Evolutionary conservation across 768 basidiomycete genomes (phyloP).

Genomic region (Strobilomyces dryophilus): DNA sequence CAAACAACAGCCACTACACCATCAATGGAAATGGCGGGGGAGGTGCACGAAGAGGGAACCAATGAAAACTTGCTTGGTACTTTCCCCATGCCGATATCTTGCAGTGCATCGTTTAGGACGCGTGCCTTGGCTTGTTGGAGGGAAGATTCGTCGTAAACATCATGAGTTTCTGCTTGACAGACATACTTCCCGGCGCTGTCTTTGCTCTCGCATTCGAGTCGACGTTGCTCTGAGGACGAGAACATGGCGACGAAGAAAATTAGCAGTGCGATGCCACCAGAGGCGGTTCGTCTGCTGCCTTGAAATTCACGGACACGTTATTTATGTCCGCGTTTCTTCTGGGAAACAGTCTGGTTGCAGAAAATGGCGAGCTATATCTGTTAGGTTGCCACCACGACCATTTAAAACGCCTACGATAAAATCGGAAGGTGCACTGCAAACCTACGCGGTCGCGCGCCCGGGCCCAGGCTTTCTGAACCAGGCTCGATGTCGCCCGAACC

Average conservation of each 20-base stretch:
- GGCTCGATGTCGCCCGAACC: too few species aligned
- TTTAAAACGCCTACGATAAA: too few species aligned
- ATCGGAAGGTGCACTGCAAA: too few species aligned
- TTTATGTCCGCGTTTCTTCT: too few species aligned
- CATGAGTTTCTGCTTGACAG: constrained; percentile 13
- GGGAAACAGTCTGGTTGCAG: too few species aligned
- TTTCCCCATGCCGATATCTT: constrained; percentile 70
- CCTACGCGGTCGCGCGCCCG: too few species aligned
- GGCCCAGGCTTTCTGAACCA: too few species aligned
- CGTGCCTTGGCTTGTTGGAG: constrained; percentile 55
- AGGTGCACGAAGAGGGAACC: neutral
- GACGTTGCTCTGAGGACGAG: constrained; percentile 9
- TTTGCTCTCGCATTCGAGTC: constrained; percentile 3
- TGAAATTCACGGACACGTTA: too few species aligned
- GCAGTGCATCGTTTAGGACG: constrained; percentile 55
- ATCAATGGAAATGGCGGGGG: neutral
- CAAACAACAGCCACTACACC: constrained; percentile 54
- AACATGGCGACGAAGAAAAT: constrained; percentile 17
- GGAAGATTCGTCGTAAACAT: constrained; percentile 24
- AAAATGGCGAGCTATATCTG: too few species aligned
- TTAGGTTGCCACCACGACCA: too few species aligned
- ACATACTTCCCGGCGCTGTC: neutral
- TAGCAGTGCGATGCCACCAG: neutral
- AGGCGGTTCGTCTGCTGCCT: neutral
- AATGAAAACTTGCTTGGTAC: constrained; percentile 45